Evolutionary conservation across 148 eudicot genomes (phyloP), one percentile per base, ranked within the genome.

Genomic region (Nepenthes gracilis): DNA sequence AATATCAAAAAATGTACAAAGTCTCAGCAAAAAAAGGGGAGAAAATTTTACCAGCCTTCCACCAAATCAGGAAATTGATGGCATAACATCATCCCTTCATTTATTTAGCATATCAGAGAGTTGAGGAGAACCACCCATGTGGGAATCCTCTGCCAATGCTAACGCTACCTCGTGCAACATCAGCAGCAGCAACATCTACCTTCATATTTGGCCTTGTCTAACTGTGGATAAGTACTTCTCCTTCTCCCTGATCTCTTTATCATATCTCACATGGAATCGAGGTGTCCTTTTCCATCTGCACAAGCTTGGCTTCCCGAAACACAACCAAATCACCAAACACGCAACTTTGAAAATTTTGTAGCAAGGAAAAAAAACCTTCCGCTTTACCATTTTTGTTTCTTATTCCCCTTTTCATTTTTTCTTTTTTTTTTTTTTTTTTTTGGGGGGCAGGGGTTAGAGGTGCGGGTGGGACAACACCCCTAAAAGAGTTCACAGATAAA

Each of bases 251-350:
- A 68, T 81, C 37, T 71, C 79, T 76, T 73, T 72, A 36, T 86
- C 77, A 77, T 73, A 85, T 55, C 80, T 78, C 67, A 94, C 80
- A 61, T 95, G 97, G 54, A 84, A 72, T 54, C 99, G 85, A 11
- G 99, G 99, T 1, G 97, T 94, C 77, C 99, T 86, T 80, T 94
- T 94, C 99, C 97, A 70, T 89, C 99, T 62, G 86, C 95, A 66
- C 95, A 78, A 71, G 91, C 82, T 67, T 86, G 84, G 66, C 65
- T 85, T 63, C 78, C 96, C 88, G 33, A 73, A 57, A 11, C 63
- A 68, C 63, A 66, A 57, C 23, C 36, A 74, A 67, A 32, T 34
- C 67, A 67, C 13, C 47, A 63, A 62, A 54, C 54, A 60, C 43
- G 35, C 23, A 9, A 59, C 4, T 0, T 40, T 3, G 8, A 40